Percentiles rank a stretch among this genome's conserved stretches.
phyloP scores from a whole-genome alignment of 805 yeast genomes.

The Starmerella sp. region DNA sequence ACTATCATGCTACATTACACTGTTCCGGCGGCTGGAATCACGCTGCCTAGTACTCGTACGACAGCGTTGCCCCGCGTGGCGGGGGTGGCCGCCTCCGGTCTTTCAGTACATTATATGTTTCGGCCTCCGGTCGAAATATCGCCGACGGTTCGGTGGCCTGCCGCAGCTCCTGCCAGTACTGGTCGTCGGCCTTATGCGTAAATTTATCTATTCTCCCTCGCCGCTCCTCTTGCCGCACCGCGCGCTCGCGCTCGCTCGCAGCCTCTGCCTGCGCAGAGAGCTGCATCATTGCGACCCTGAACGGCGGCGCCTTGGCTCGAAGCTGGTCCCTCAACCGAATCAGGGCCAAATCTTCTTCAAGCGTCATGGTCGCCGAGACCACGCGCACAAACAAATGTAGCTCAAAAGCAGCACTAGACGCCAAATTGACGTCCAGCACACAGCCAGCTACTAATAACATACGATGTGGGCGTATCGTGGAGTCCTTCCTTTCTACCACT shows the following conservation, averaged over 20 bases:
- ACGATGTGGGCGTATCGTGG: no score
- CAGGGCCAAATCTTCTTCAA: conserved; percentile 16
- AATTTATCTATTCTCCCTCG: conserved; percentile 8
- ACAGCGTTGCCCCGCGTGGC: conserved; percentile 11
- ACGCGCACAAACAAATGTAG: background rate
- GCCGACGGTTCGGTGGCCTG: conserved; percentile 14
- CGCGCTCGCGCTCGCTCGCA: conserved; percentile 4
- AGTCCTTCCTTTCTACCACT: no score
- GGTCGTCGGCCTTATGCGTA: conserved; percentile 1
- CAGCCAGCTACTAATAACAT: no score
- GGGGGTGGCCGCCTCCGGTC: conserved; percentile 17
- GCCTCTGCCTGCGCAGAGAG: conserved; percentile 4
- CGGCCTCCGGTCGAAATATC: conserved; percentile 9
- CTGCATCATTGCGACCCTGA: conserved; percentile 9
- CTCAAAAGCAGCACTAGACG: background rate
- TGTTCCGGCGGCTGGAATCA: background rate
- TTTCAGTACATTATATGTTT: conserved; percentile 13
- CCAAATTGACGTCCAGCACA: no score
- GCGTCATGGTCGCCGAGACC: conserved; percentile 10
- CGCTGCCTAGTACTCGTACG: conserved; percentile 3
- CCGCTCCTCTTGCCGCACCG: conserved; percentile 6
- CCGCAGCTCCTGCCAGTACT: conserved; percentile 13
- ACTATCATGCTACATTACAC: no score
- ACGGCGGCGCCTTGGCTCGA: conserved; percentile 7
- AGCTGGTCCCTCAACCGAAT: conserved; percentile 12